Conservation (phyloP, 2,329 filamentous ascomycete genomes). For the Capronia coronata region DNA sequence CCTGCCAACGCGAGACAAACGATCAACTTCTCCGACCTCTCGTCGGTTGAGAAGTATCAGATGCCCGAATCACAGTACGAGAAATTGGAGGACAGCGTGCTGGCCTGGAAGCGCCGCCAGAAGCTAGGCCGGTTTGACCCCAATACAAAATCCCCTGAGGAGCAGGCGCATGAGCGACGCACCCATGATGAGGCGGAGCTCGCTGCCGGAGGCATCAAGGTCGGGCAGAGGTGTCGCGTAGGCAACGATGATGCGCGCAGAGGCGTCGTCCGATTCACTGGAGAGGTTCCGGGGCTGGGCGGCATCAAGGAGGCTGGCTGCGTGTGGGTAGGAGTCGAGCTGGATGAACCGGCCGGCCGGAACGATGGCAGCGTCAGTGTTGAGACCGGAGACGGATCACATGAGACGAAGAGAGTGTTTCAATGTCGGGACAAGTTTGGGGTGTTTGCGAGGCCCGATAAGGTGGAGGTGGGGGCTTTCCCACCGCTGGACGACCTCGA, state of each 20-base stretch:
- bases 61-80: constrained; percentile 85
- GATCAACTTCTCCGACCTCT: constrained; percentile 71
- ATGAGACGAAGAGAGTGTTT: constrained; percentile 46
- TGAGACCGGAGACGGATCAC: constrained; percentile 25
- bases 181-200: constrained; percentile 57
- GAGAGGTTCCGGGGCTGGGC: constrained; percentile 32
- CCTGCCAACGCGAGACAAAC: constrained; percentile 63
- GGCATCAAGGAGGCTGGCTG: constrained; percentile 26
- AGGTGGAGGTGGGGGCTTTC: constrained; percentile 54
- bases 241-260: constrained; percentile 62
- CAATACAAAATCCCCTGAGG: constrained; percentile 60
- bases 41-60: constrained; percentile 78
- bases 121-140: constrained; percentile 96
- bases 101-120: constrained; percentile 92
- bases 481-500: constrained; percentile 49
- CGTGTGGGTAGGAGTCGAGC: constrained; percentile 37
- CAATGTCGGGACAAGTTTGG: constrained; percentile 47
- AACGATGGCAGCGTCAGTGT: constrained; percentile 52
- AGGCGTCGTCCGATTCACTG: constrained; percentile 48
- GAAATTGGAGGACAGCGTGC: constrained; percentile 75
- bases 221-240: constrained; percentile 59
- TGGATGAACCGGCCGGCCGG: constrained; percentile 60
- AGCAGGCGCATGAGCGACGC: constrained; percentile 63
- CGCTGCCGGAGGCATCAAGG: constrained; percentile 58
- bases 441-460: constrained; percentile 57